These are phyloP conservation scores for Aegilops longissima DNA, from an alignment of 176 grass and related monocot genomes.

Conservation along the genomic window DNA sequence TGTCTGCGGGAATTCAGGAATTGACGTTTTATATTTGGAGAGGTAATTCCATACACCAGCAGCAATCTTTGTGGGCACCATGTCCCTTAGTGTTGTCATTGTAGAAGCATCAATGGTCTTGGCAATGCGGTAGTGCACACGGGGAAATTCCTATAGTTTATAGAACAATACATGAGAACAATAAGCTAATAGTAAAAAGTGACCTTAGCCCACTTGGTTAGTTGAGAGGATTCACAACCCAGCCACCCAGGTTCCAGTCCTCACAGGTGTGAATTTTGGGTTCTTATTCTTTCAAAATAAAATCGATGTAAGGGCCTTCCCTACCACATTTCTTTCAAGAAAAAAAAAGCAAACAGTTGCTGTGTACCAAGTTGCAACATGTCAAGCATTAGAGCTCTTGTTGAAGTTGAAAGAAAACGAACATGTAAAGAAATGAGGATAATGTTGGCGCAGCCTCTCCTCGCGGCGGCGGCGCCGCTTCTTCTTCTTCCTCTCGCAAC, in stretches of 20 bases:
- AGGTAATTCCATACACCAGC: constrained; percentile 88
- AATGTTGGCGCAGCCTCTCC: not conserved
- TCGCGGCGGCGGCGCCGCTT: no score
- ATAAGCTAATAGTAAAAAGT: not conserved
- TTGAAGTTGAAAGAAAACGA: constrained; percentile 18
- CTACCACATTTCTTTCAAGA: not conserved
- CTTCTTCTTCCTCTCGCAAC: no score
- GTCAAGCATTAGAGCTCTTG: constrained; percentile 16
- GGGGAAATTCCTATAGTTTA: constrained; percentile 79
- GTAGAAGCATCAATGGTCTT: constrained; percentile 84
- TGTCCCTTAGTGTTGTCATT: constrained; percentile 77
- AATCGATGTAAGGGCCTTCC: not conserved
- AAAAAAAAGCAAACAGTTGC: not conserved
- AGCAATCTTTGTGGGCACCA: constrained; percentile 92
- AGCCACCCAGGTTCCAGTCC: not conserved
- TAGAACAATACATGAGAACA: constrained; percentile 20
- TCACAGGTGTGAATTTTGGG: not conserved
- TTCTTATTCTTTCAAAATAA: not conserved
- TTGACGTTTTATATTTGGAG: constrained; percentile 63
- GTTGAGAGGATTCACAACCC: not conserved
- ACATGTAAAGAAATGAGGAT: constrained; percentile 12
- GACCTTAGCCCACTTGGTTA: not conserved
- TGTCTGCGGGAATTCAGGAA: constrained; percentile 73
- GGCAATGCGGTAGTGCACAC: constrained; percentile 82
- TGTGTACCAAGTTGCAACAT: not conserved